A percentile compares a stretch with the other conserved stretches of the same genome.
phyloP scores from a whole-genome alignment of 2,329 filamentous ascomycete genomes.

The Torrubiellomyces zombiae region DNA sequence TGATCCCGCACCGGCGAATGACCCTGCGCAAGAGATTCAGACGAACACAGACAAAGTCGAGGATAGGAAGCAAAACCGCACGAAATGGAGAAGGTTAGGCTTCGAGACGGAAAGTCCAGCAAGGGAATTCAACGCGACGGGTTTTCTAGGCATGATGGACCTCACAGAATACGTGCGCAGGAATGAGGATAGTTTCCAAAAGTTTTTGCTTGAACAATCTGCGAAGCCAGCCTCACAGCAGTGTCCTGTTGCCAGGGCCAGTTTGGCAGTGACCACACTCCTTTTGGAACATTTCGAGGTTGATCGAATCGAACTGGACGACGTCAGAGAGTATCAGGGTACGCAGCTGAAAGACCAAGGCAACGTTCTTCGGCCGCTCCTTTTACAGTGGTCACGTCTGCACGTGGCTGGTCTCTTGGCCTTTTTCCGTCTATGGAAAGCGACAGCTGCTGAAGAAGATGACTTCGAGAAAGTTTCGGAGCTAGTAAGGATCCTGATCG shows the following conservation, averaged over 20 bases:
- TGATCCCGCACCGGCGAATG: constrained; percentile 28
- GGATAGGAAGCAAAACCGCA: constrained; percentile 60
- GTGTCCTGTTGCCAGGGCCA: constrained; percentile 76
- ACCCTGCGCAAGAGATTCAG: constrained; percentile 19
- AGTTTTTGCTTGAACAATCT: constrained; percentile 78
- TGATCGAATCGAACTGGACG: constrained; percentile 65
- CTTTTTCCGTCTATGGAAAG: constrained; percentile 87
- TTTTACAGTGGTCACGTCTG: constrained; percentile 84
- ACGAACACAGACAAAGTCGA: constrained; percentile 31
- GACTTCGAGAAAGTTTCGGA: constrained; percentile 93
- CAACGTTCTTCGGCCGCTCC: constrained; percentile 66
- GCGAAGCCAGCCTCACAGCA: constrained; percentile 52
- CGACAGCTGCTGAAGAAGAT: constrained; percentile 63
- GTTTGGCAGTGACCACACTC: constrained; percentile 70
- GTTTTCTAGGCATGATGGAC: constrained; percentile 95
- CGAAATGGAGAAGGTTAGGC: constrained; percentile 85
- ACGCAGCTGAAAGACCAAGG: constrained; percentile 69
- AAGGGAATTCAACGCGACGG: constrained; percentile 68
- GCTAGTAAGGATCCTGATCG: constrained; percentile 73
- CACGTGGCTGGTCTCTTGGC: constrained; percentile 74
- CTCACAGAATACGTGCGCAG: constrained; percentile 84
- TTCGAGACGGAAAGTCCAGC: constrained; percentile 84
- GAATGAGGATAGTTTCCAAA: constrained; percentile 84
- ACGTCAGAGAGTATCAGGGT: constrained; percentile 57
- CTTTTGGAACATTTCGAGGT: constrained; percentile 94